Evolutionary conservation across 164 flowering plant genomes (phyloP).

Genomic region (Paratinospora sagittata): DNA sequence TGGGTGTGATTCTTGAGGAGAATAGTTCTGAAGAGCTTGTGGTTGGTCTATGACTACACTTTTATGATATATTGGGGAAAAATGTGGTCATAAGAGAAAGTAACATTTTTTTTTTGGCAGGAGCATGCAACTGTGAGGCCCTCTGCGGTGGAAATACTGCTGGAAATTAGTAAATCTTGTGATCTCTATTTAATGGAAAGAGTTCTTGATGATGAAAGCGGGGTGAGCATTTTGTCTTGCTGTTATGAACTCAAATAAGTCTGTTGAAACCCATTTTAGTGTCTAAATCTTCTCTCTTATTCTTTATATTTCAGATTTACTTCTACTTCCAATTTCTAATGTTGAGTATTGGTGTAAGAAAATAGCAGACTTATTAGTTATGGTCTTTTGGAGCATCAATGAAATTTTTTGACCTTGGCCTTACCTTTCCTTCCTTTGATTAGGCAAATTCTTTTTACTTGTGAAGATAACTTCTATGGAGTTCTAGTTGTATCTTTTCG

Average conservation of each 20-base stretch:
- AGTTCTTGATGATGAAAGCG: conserved; percentile 35
- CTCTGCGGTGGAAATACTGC: conserved; percentile 26
- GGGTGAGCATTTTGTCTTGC: conserved; percentile 16
- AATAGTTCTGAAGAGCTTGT: conserved; percentile 31
- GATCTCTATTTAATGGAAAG: conserved; percentile 35
- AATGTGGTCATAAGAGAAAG: not conserved
- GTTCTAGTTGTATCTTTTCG: not conserved
- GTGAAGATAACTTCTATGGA: not conserved
- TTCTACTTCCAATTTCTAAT: no score
- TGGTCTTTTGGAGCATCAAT: no score
- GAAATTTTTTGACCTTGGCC: no score
- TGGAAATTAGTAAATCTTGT: conserved; percentile 29
- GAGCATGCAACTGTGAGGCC: conserved; percentile 32
- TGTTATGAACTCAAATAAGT: not conserved
- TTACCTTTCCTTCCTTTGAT: not conserved
- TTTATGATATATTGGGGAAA: conserved; percentile 1
- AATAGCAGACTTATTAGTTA: no score
- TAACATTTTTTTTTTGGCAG: conserved; percentile 17
- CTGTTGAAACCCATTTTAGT: not conserved
- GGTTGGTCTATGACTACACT: conserved; percentile 12
- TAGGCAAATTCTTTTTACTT: not conserved
- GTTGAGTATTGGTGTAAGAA: no score
- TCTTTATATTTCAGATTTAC: no score
- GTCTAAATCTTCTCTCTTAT: not conserved
- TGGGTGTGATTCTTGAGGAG: conserved; percentile 34